These are phyloP conservation scores for Dalbergia oliveri DNA, from an alignment of 306 rosid genomes.

Conservation along the genomic window DNA sequence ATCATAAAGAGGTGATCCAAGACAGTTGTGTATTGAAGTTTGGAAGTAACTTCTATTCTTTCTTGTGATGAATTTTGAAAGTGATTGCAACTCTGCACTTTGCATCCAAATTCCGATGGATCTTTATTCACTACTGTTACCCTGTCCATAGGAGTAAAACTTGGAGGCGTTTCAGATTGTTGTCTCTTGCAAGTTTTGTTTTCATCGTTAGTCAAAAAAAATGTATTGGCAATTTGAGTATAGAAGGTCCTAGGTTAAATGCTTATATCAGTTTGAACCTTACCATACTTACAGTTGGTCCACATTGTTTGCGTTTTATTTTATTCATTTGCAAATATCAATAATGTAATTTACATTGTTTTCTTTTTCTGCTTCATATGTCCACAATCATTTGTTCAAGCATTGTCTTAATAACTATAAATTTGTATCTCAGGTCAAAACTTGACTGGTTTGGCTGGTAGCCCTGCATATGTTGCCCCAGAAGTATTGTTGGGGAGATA, in stretches of 20 bases:
- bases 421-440: constrained; percentile 74
- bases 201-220: neutral
- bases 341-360: constrained; percentile 6
- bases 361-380: neutral
- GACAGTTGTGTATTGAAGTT: neutral
- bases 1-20: neutral
- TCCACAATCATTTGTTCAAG: constrained; percentile 35
- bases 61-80: neutral
- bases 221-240: constrained; percentile 4
- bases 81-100: neutral
- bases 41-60: neutral
- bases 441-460: constrained; percentile 96
- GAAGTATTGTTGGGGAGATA: constrained; percentile 86
- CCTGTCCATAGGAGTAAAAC: constrained; percentile 26
- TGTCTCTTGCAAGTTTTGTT: neutral
- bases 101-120: neutral
- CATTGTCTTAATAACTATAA: constrained; percentile 37
- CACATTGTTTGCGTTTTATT: constrained; percentile 1
- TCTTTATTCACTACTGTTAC: constrained; percentile 2
- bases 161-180: neutral
- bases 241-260: neutral
- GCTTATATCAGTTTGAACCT: constrained; percentile 23
- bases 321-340: constrained; percentile 13
- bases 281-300: neutral
- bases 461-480: constrained; percentile 99